A percentile compares a stretch with the other conserved stretches of the same genome.
Conservation (phyloP, 2,329 filamentous ascomycete species). For the Lachnellula hyalina region DNA sequence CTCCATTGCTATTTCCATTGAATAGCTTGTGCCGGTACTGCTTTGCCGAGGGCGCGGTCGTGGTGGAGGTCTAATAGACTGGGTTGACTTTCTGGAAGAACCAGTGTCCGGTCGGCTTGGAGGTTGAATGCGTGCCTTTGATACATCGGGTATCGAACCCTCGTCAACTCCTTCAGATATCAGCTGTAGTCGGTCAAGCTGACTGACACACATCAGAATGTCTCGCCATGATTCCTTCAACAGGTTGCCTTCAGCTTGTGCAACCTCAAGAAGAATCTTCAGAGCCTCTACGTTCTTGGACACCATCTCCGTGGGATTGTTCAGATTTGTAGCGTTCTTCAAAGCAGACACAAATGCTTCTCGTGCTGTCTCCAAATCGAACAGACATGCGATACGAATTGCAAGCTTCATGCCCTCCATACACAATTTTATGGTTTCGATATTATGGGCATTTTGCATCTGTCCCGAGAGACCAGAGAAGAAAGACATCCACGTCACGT, state of each 20-base stretch:
- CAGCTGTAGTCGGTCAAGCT: constrained; percentile 89
- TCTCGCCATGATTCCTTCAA: constrained; percentile 92
- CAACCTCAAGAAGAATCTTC: constrained; percentile 85
- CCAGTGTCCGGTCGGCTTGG: constrained; percentile 45
- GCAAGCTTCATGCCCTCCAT: constrained; percentile 94
- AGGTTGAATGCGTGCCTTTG: constrained; percentile 69
- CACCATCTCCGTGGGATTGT: constrained; percentile 91
- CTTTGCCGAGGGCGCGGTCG: constrained; percentile 46
- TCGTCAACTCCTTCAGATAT: constrained; percentile 95
- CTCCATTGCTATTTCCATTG: constrained; percentile 80
- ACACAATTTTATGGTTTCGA: constrained; percentile 86
- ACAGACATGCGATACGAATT: constrained; percentile 87
- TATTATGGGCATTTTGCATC: constrained; percentile 87
- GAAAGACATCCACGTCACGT: constrained; percentile 99
- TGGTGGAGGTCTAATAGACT: constrained; percentile 41
- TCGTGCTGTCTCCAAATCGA: constrained; percentile 86
- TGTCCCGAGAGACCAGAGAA: constrained; percentile 90
- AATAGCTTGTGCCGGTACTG: constrained; percentile 45
- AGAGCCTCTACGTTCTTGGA: constrained; percentile 95
- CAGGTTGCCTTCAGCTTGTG: constrained; percentile 85
- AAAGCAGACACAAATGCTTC: constrained; percentile 93
- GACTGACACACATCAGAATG: constrained; percentile 88
- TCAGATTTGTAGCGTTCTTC: constrained; percentile 90
- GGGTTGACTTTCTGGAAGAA: constrained; percentile 61
- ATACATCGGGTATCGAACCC: constrained; percentile 85